Percentiles rank a stretch among this genome's conserved stretches.
These are phyloP conservation scores for Acidomyces sp. DNA, from an alignment of 495 filamentous ascomycete genomes.

Conservation along the genomic window DNA sequence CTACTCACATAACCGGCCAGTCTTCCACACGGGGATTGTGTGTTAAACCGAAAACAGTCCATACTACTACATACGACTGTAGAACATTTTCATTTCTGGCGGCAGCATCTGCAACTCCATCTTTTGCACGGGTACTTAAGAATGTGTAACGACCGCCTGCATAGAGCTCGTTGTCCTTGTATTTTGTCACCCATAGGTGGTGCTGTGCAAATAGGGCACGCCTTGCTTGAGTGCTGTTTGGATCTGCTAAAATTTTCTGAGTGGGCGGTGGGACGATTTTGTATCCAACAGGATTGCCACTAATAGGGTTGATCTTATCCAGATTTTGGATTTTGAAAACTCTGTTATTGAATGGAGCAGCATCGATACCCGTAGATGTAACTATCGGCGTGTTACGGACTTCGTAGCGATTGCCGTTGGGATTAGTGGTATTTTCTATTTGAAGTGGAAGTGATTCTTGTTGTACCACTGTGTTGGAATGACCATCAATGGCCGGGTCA, in stretches of 20 bases:
- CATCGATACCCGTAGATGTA: conserved; percentile 17
- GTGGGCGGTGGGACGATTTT: conserved; percentile 25
- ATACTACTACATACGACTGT: conserved; percentile 43
- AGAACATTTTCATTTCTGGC: conserved; percentile 30
- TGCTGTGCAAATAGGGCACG: conserved; percentile 26
- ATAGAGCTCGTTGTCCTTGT: conserved; percentile 33
- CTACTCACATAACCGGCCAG: conserved; percentile 45
- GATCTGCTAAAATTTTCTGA: conserved; percentile 25
- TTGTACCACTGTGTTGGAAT: conserved; percentile 37
- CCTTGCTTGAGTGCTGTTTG: conserved; percentile 29
- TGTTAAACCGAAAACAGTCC: conserved; percentile 48
- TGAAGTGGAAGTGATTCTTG: conserved; percentile 29
- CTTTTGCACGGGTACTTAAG: conserved; percentile 31
- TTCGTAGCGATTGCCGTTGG: conserved; percentile 25
- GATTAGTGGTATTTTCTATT: conserved; percentile 24
- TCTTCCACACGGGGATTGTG: conserved; percentile 49
- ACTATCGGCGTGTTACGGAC: conserved; percentile 26
- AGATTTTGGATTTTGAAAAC: conserved; percentile 27
- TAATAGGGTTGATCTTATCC: conserved; percentile 25
- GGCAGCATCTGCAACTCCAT: conserved; percentile 32
- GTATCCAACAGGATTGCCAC: conserved; percentile 24
- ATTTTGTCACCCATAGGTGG: conserved; percentile 28
- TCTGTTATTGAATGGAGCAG: conserved; percentile 14
- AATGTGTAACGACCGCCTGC: conserved; percentile 34
- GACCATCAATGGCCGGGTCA: conserved; percentile 42